These are phyloP conservation scores for Gossypium bickii DNA, from an alignment of 345 rosid genomes.

Conservation along the genomic window DNA sequence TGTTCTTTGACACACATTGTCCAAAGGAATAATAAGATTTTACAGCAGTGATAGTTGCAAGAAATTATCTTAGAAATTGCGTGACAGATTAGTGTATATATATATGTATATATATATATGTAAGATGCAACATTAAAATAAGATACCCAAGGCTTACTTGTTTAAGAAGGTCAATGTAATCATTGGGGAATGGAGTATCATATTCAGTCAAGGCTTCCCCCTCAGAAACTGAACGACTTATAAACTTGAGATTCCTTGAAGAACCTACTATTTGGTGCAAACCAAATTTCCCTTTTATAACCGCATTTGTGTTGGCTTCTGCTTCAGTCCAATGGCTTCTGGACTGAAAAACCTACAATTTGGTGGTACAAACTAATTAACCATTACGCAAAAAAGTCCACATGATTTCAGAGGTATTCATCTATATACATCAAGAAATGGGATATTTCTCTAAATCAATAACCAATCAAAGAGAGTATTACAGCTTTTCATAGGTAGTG, in stretches of 20 bases:
- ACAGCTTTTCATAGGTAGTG: neutral
- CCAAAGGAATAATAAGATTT: conserved; percentile 10
- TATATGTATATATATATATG: too few relatives aligned
- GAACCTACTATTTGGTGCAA: neutral
- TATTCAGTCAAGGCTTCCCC: conserved; percentile 32
- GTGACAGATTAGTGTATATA: too few relatives aligned
- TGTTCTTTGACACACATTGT: conserved; percentile 22
- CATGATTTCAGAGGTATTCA: neutral
- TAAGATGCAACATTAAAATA: neutral
- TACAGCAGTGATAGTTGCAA: neutral
- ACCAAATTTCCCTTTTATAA: neutral
- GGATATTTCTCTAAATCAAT: neutral
- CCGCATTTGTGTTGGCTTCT: neutral
- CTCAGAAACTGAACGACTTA: conserved; percentile 29
- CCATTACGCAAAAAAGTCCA: neutral
- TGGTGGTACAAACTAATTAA: neutral
- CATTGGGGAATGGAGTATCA: conserved; percentile 63
- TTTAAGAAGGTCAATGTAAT: conserved; percentile 60
- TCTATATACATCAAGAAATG: neutral
- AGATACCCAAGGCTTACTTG: conserved; percentile 44
- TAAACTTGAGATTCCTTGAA: conserved; percentile 20
- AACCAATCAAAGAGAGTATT: neutral
- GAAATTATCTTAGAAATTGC: neutral
- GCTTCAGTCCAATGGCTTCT: conserved; percentile 4
- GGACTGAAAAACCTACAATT: conserved; percentile 15